Conservation (phyloP, 768 basidiomycete genomes). For the Suillus subluteus region DNA sequence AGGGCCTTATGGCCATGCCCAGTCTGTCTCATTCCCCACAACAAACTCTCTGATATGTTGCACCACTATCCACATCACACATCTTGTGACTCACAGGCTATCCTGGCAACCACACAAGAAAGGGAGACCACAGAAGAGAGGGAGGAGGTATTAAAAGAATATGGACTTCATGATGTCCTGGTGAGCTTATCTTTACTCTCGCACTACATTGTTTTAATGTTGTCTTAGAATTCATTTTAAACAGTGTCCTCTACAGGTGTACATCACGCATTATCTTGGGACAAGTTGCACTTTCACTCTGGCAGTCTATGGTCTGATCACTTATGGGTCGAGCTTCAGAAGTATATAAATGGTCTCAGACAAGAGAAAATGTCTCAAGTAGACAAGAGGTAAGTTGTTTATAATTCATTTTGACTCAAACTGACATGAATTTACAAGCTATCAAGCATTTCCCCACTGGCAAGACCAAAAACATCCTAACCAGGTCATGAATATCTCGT, state of each 20-base stretch:
- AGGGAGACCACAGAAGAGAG: neutral
- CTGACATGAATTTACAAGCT: neutral
- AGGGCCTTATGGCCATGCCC: neutral
- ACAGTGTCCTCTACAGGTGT: conserved; percentile 37
- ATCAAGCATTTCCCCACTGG: neutral
- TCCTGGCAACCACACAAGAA: neutral
- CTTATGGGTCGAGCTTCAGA: conserved; percentile 21
- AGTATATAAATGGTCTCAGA: conserved; percentile 18
- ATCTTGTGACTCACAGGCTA: neutral
- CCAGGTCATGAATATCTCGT: conserved; percentile 26
- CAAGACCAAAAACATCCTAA: conserved; percentile 34
- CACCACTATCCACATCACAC: neutral
- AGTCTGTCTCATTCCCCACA: neutral
- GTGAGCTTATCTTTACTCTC: neutral
- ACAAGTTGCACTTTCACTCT: conserved; percentile 42
- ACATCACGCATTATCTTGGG: conserved; percentile 37
- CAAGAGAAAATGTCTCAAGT: conserved; percentile 8
- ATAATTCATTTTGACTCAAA: neutral
- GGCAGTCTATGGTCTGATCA: neutral
- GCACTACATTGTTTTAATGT: neutral
- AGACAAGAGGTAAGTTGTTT: conserved; percentile 19
- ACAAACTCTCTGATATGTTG: neutral
- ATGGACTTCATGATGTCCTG: neutral
- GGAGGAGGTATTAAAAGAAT: neutral
- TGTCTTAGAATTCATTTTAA: conserved; percentile 38